A percentile compares a stretch with the other conserved stretches of the same genome.
These are phyloP conservation scores for Secale cereale DNA, from an alignment of 176 grass and related monocot species.

Conservation along the genomic window DNA sequence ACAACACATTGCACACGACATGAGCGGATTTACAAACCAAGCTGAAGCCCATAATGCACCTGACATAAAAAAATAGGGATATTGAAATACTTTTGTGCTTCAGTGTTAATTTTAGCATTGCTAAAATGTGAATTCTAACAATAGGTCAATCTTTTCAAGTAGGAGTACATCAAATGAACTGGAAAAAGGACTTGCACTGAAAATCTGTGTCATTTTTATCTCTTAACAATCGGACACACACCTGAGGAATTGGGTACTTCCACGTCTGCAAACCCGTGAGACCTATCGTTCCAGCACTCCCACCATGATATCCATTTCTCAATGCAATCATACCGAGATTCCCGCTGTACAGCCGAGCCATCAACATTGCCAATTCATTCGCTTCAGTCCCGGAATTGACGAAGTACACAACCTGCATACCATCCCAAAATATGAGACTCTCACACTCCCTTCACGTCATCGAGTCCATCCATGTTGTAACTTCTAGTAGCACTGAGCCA, in stretches of 20 bases:
- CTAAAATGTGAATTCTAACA: neutral
- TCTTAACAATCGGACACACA: slow-evolving; percentile 7
- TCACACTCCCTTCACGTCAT: neutral
- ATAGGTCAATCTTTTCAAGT: neutral
- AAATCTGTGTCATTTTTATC: neutral
- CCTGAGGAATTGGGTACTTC: slow-evolving; percentile 97
- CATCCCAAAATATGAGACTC: neutral
- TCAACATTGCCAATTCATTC: slow-evolving; percentile 94
- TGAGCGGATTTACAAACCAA: neutral
- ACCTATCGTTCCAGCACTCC: slow-evolving; percentile 85
- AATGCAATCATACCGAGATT: slow-evolving; percentile 94
- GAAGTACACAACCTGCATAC: slow-evolving; percentile 75
- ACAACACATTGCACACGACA: neutral
- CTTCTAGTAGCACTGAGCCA: neutral
- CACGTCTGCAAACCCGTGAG: slow-evolving; percentile 86
- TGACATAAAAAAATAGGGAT: neutral
- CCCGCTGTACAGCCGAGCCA: slow-evolving; percentile 85
- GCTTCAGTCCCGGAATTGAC: slow-evolving; percentile 99
- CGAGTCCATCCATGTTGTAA: neutral
- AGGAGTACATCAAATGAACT: neutral
- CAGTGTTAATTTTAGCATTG: neutral
- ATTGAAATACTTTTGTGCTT: neutral
- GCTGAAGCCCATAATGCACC: neutral
- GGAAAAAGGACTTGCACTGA: neutral
- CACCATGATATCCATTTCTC: slow-evolving; percentile 94